These are phyloP conservation scores for Dactylellina cionopaga DNA, from an alignment of 2,329 filamentous ascomycete genomes.

Conservation along the genomic window DNA sequence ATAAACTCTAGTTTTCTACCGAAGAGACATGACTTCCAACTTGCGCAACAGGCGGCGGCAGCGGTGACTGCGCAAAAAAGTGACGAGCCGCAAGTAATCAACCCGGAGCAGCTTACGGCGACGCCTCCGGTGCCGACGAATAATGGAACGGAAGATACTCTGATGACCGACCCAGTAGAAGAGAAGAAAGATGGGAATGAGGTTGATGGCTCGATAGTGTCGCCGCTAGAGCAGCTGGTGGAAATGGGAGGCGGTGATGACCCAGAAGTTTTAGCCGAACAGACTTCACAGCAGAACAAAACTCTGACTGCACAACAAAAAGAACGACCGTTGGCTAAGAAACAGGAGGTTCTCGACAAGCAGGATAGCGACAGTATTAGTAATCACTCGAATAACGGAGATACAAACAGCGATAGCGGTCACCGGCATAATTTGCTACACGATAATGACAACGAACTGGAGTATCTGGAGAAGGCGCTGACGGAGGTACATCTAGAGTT, in stretches of 20 bases:
- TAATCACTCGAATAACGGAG: slow-evolving; percentile 59
- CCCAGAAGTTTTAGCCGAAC: slow-evolving; percentile 74
- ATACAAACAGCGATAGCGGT: slow-evolving; percentile 62
- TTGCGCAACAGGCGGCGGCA: slow-evolving; percentile 47
- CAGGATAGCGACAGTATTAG: slow-evolving; percentile 67
- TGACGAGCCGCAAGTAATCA: slow-evolving; percentile 49
- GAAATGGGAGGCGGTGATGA: slow-evolving; percentile 78
- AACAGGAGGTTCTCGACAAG: slow-evolving; percentile 89
- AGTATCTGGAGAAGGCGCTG: slow-evolving; percentile 78
- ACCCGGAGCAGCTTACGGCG: slow-evolving; percentile 53
- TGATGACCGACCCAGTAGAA: slow-evolving; percentile 50
- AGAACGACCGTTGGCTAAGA: slow-evolving; percentile 86
- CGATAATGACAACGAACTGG: slow-evolving; percentile 86
- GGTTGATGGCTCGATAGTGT: slow-evolving; percentile 56
- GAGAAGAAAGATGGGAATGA: slow-evolving; percentile 58
- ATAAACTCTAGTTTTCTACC: slow-evolving; percentile 98
- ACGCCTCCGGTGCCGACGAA: slow-evolving; percentile 38
- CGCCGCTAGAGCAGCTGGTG: slow-evolving; percentile 78
- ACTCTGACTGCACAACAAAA: slow-evolving; percentile 86
- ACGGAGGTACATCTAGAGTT: slow-evolving; percentile 79
- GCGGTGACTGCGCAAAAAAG: slow-evolving; percentile 6
- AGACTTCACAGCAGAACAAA: slow-evolving; percentile 86
- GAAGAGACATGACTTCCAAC: slow-evolving; percentile 70
- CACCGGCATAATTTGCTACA: slow-evolving; percentile 80
- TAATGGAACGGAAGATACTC: slow-evolving; percentile 51